Conservation (phyloP, 148 eudicot species). For the Cornus suecica region DNA sequence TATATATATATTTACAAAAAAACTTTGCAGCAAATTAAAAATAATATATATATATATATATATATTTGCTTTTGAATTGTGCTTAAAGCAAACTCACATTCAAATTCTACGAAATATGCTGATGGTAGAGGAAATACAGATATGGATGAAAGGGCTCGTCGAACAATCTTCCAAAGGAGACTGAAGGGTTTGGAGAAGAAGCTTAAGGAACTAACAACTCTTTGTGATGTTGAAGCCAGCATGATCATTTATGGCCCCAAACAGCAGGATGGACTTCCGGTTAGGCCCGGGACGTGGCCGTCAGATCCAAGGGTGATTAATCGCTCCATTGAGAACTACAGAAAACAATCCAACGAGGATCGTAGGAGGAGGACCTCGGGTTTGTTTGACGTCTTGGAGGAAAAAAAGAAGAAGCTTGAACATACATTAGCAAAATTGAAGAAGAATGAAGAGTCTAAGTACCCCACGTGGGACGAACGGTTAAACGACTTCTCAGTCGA, state of each 20-base stretch:
- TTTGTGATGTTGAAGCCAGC: slow-evolving; percentile 37
- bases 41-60: too few relatives aligned
- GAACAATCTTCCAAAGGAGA: slow-evolving; percentile 31
- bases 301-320: slow-evolving; percentile 2
- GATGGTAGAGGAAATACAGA: slow-evolving; percentile 40
- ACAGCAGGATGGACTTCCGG: neutral
- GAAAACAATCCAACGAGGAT: slow-evolving; percentile 3
- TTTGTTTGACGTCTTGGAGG: slow-evolving; percentile 5
- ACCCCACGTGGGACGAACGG: slow-evolving; percentile 19
- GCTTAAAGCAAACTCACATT: too few relatives aligned
- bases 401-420: slow-evolving; percentile 9
- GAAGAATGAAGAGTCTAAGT: slow-evolving; percentile 8
- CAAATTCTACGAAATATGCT: too few relatives aligned
- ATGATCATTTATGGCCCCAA: slow-evolving; percentile 34
- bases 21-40: too few relatives aligned
- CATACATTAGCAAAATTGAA: slow-evolving; percentile 1
- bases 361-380: neutral
- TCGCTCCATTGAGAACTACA: slow-evolving; percentile 7
- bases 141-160: slow-evolving; percentile 35
- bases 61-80: too few relatives aligned
- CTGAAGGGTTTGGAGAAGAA: slow-evolving; percentile 40
- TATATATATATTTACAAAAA: too few relatives aligned
- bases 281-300: slow-evolving; percentile 29
- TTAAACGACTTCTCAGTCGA: neutral
- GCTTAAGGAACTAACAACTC: slow-evolving; percentile 32